Conservation (phyloP, 495 filamentous ascomycete genomes). For the Lichenothelia convexa region DNA sequence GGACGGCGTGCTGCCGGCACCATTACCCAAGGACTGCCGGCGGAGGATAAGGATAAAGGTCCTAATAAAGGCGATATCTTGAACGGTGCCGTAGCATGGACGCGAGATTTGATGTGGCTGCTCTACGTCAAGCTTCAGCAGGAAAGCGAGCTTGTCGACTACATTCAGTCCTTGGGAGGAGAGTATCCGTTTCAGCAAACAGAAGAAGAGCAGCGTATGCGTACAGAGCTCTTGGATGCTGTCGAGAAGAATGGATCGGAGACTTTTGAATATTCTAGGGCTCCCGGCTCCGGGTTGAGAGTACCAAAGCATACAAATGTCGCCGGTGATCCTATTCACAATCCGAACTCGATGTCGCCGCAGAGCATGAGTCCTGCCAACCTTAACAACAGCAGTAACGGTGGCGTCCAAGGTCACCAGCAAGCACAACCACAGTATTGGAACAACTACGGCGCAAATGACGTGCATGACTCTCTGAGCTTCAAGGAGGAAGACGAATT, state of each 20-base stretch:
- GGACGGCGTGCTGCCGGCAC: conserved; percentile 74
- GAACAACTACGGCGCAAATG: conserved; percentile 36
- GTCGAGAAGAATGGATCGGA: conserved; percentile 57
- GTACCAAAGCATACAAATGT: conserved; percentile 88
- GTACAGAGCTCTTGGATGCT: conserved; percentile 71
- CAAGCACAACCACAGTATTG: conserved; percentile 49
- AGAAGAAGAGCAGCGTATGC: conserved; percentile 91
- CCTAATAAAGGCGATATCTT: conserved; percentile 98
- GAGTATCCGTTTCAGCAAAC: conserved; percentile 64
- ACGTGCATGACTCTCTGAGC: too few species aligned
- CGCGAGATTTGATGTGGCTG: conserved; percentile 93
- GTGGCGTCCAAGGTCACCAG: too few species aligned
- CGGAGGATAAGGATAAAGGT: conserved; percentile 96
- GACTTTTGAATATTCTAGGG: conserved; percentile 63
- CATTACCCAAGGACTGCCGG: conserved; percentile 75
- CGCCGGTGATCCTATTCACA: conserved; percentile 58
- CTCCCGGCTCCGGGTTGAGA: conserved; percentile 65
- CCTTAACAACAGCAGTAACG: conserved; percentile 37
- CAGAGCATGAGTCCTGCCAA: conserved; percentile 57
- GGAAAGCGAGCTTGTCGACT: conserved; percentile 62
- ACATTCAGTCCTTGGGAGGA: conserved; percentile 50
- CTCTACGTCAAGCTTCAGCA: conserved; percentile 72
- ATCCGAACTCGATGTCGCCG: conserved; percentile 24
- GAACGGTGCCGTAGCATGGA: conserved; percentile 94
- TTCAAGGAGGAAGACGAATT: conserved; percentile 89